Conservation (phyloP, 306 rosid genomes). For the Gastrolobium villosum region DNA sequence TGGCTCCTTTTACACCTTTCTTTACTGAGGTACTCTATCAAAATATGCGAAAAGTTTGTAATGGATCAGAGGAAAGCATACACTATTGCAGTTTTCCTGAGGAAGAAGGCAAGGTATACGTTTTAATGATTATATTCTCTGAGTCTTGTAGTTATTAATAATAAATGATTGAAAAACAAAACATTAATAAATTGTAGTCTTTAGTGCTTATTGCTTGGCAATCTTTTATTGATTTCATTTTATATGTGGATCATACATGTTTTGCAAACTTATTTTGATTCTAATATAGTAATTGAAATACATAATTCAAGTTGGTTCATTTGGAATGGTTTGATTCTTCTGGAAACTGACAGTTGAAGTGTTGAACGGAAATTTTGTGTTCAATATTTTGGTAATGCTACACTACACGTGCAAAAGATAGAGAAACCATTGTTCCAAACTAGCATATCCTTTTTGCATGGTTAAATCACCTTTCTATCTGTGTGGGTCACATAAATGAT, state of each 20-base stretch:
- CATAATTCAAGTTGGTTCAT: slow-evolving; percentile 23
- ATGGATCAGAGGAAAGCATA: slow-evolving; percentile 81
- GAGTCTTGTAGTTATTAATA: not conserved
- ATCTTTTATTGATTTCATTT: slow-evolving; percentile 2
- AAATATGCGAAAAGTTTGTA: slow-evolving; percentile 83
- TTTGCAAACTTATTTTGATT: not conserved
- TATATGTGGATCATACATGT: not conserved
- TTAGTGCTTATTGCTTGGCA: not conserved
- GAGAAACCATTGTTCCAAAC: not conserved
- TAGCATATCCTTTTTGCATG: not conserved
- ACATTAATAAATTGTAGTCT: not conserved
- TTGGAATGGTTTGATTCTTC: slow-evolving; percentile 7
- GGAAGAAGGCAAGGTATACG: slow-evolving; percentile 82
- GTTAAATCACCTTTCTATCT: not conserved
- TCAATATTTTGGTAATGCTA: not conserved
- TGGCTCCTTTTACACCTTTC: slow-evolving; percentile 99
- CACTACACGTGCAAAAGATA: not conserved
- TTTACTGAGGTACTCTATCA: slow-evolving; percentile 95
- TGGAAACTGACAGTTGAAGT: slow-evolving; percentile 1
- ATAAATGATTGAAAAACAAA: not conserved
- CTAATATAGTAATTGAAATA: not conserved
- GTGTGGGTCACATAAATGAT: slow-evolving; percentile 28
- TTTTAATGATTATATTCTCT: slow-evolving; percentile 29
- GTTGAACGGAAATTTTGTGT: not conserved
- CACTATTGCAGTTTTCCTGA: slow-evolving; percentile 87